A percentile compares a stretch with the other conserved stretches of the same genome.
Conservation (phyloP, 1,284 basidiomycete species). For the Heterobasidion occidentale region DNA sequence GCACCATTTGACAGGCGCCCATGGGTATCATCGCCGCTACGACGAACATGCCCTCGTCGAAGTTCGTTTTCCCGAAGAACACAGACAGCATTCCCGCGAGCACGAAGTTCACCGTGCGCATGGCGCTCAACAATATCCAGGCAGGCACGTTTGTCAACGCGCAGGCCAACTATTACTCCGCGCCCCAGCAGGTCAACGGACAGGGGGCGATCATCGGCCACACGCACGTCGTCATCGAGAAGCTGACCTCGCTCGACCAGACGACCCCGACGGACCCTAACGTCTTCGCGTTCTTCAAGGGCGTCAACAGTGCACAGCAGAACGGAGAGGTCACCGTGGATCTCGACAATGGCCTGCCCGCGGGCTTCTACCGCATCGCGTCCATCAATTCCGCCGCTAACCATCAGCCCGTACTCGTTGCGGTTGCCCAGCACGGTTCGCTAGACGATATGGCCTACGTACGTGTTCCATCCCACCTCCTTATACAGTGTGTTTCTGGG, state of each 20-base stretch:
- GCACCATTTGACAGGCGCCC: constrained; percentile 22
- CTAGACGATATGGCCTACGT: constrained; percentile 45
- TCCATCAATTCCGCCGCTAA: constrained; percentile 47
- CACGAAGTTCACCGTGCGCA: constrained; percentile 38
- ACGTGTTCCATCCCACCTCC: constrained; percentile 10
- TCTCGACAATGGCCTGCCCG: constrained; percentile 44
- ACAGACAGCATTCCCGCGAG: constrained; percentile 36
- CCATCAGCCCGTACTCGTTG: constrained; percentile 40
- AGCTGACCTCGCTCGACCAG: constrained; percentile 32
- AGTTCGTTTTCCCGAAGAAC: constrained; percentile 45
- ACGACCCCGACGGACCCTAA: constrained; percentile 39
- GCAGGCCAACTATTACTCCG: constrained; percentile 37
- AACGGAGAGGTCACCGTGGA: constrained; percentile 40
- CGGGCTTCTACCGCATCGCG: constrained; percentile 47
- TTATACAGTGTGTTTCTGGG: background rate
- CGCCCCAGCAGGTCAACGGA: constrained; percentile 35
- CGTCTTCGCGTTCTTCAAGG: constrained; percentile 57
- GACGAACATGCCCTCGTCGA: constrained; percentile 42
- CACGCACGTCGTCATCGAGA: constrained; percentile 51
- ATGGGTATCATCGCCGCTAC: constrained; percentile 43
- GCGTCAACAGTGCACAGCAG: constrained; percentile 34
- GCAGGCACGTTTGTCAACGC: constrained; percentile 52
- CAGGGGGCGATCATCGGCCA: constrained; percentile 42
- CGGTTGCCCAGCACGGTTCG: constrained; percentile 45
- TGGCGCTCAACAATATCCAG: constrained; percentile 35